These are phyloP conservation scores for Starmerella kuoi DNA, from an alignment of 805 yeast species.

Conservation along the genomic window DNA sequence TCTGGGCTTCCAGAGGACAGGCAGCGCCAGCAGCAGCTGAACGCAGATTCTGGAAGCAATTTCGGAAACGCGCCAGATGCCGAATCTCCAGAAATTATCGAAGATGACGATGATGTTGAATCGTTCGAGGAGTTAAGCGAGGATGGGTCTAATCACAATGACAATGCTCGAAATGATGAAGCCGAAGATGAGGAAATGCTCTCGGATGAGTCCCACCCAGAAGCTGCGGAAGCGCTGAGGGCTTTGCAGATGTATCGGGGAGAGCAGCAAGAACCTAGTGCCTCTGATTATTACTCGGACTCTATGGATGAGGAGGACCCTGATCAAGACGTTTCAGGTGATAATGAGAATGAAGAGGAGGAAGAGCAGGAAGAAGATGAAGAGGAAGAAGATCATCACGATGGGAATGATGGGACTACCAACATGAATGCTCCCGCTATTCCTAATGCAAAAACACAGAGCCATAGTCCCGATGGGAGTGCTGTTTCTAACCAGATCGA, in stretches of 20 bases:
- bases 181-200: background rate
- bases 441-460: background rate
- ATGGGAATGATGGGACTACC: background rate
- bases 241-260: conserved; percentile 8
- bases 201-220: conserved; percentile 3
- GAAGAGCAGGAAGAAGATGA: conserved; percentile 1
- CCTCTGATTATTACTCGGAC: background rate
- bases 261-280: background rate
- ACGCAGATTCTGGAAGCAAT: too few species aligned
- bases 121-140: background rate
- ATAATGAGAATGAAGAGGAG: background rate
- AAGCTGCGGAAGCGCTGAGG: conserved; percentile 7
- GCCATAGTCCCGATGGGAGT: background rate
- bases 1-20: too few species aligned
- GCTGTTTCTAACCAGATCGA: background rate
- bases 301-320: background rate
- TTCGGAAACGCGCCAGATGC: too few species aligned
- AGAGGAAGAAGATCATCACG: background rate
- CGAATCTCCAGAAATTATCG: background rate
- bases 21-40: too few species aligned
- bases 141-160: too few species aligned
- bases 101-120: background rate
- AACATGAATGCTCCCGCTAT: background rate
- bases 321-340: background rate
- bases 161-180: too few species aligned